phyloP scores from a whole-genome alignment of 2,329 filamentous ascomycete genomes.

The Hymenotorrendiella dingleyae region DNA sequence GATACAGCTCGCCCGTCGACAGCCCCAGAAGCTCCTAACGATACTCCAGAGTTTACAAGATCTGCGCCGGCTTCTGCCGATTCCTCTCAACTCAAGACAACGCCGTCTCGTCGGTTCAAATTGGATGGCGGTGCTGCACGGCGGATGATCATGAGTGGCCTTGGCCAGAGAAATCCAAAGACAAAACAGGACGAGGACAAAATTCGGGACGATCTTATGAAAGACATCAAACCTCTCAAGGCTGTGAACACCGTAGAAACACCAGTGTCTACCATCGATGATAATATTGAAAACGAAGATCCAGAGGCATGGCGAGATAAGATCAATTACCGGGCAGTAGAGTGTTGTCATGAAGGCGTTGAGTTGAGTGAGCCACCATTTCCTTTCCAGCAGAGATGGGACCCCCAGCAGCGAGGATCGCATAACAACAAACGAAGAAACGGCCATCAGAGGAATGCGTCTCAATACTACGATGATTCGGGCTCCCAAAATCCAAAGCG shows the following conservation, averaged over 20 bases:
- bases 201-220: conserved; percentile 53
- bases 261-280: conserved; percentile 11
- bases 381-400: conserved; percentile 86
- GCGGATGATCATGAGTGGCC: conserved; percentile 64
- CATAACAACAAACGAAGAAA: conserved; percentile 45
- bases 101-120: conserved; percentile 19
- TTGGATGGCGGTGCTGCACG: conserved; percentile 57
- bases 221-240: conserved; percentile 40
- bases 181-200: conserved; percentile 62
- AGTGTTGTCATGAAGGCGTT: conserved; percentile 69
- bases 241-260: conserved; percentile 19
- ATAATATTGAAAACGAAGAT: conserved; percentile 37
- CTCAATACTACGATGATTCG: conserved; percentile 35
- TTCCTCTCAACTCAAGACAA: conserved; percentile 6
- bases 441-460: conserved; percentile 35
- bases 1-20: not conserved
- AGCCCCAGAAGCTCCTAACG: not conserved
- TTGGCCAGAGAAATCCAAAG: conserved; percentile 64
- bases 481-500: conserved; percentile 45
- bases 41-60: not conserved
- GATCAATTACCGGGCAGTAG: conserved; percentile 71
- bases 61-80: conserved; percentile 9
- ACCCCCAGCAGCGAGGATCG: conserved; percentile 59
- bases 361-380: conserved; percentile 74
- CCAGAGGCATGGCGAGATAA: conserved; percentile 66